Base-by-base conservation (phyloP, 208 protist species). In the Acanthamoeba royreba region DNA sequence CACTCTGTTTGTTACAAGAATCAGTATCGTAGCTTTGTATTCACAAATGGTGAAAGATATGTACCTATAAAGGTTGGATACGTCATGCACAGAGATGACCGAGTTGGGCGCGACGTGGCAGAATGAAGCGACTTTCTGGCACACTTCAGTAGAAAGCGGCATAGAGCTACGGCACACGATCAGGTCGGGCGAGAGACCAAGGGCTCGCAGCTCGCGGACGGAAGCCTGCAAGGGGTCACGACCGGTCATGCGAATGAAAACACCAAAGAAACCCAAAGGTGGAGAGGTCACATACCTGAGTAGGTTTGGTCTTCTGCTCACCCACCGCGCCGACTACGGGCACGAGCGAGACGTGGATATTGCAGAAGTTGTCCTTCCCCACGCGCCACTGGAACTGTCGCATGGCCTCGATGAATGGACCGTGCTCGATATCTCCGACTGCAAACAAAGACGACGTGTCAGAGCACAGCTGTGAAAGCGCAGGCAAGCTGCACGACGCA, bases 291-390 rank as follows among this genome's bases (percentile, higher is more conserved):
- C n/a, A 33, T 28, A 63, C 98, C 97, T 99, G 99, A 1, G 99
- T 99, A 40, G 99, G 99, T 97, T 99, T 99, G 53, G 99, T 99
- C 97, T 99, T 99, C 95, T 99, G 98, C 95, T 99, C 99, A 40
- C 99, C 99, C 13, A 94, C 96, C 13, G 93, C 92, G n/a, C 93
- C 93, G n/a, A 98, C 35, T 3, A 95, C 63, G 22, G 98, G 98
- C 22, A 97, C 95, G 17, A 97, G 93, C 8, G 88, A 93, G 31
- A 97, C 95, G 19, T 96, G 92, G 9, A 96, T 35, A 28, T 66
- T 92, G 94, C 88, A 97, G 74, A 98, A 95, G 95, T 98, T 98
- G 31, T 97, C 96, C 31, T 86, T 46, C 58, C 98, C 98, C 22
- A 98, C 96, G n/a, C 96, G 92, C 58, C 97, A 98, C 85, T 98